Percentiles rank a stretch among this genome's conserved stretches.
Evolutionary conservation across 495 filamentous ascomycete genomes (phyloP).

Genomic region (Penicillium silybi): DNA sequence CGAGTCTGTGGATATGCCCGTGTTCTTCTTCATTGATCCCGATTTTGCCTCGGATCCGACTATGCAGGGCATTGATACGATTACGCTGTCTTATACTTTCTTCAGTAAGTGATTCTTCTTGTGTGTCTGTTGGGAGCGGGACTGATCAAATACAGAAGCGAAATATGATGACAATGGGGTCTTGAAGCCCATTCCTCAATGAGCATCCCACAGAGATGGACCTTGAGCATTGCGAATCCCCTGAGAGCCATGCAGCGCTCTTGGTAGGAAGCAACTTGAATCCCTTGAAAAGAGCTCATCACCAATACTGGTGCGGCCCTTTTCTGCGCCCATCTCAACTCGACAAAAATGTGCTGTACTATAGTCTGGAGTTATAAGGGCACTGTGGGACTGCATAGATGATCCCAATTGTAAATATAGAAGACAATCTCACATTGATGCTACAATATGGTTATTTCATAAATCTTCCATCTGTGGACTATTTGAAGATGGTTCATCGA

Average conservation of each 20-base stretch:
- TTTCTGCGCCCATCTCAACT: slow-evolving; percentile 15
- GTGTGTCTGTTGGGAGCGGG: background rate
- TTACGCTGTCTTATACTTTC: slow-evolving; percentile 96
- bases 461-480: background rate
- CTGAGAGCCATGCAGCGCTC: too few relatives aligned
- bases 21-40: slow-evolving; percentile 99
- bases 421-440: background rate
- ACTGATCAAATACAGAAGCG: slow-evolving; percentile 58
- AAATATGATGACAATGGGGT: slow-evolving; percentile 83
- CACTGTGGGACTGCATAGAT: background rate
- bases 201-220: background rate
- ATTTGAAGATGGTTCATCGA: background rate
- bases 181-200: slow-evolving; percentile 38
- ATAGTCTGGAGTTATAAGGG: slow-evolving; percentile 12
- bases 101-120: slow-evolving; percentile 68
- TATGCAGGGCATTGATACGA: slow-evolving; percentile 90
- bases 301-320: background rate
- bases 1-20: slow-evolving; percentile 98
- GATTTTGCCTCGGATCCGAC: slow-evolving; percentile 87
- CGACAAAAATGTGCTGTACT: slow-evolving; percentile 17
- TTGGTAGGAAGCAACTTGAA: background rate
- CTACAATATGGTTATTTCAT: background rate
- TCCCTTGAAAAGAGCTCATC: background rate
- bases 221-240: background rate
- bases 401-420: slow-evolving; percentile 6